Evolutionary conservation across 805 yeast species (phyloP), one percentile per base, ranked within the genome.

Genomic region (Candida mattraensis): DNA sequence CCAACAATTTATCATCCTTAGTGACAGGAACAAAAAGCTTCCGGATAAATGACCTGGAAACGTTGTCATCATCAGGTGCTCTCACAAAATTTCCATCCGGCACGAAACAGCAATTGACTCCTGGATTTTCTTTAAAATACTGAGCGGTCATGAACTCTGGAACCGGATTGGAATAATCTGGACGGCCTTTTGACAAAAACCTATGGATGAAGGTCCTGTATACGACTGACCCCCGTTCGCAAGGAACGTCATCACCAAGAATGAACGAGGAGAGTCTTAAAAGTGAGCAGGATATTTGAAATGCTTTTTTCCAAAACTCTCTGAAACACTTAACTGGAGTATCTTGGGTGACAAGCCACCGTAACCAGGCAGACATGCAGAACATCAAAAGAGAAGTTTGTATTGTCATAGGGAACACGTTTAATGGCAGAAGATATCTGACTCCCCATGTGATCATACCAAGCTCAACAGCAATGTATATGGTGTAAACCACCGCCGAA

Each of bases 211-310:
- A 5, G 35, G 67, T 70, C 40, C 86, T 68, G 61, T 82, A 83
- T 5, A 72, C 64, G 7, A 82, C 58, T 37, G 69, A 67, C 1
- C 95, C 96, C 46, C 91, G 69, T 59, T 87, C 96, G 21, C 70
- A 70, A 3, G 84, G 71, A 8, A 67, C 63, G 12, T 83, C 80
- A 13, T 58, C 64, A 13, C 81, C 83, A 23, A 88, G 60, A 11
- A 89, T 74, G 55, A 87, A 88, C n/a, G 93, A 87, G 0, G 95
- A 81, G 22, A 87, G 62, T 27, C 96, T 69, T n/a, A 85, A 60
- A 40, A 67, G 64, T 12, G 72, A 66, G 26, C 85, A 73, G 3
- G 77, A 65, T 6, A 70, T 59, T 31, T 65, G 69, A 53, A 87
- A 83, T 1, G 74, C 78, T 29, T 63, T 57, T 3, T 56, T 60